phyloP scores from a whole-genome alignment of 2,329 filamentous ascomycete species.

The Fusarium sp. region DNA sequence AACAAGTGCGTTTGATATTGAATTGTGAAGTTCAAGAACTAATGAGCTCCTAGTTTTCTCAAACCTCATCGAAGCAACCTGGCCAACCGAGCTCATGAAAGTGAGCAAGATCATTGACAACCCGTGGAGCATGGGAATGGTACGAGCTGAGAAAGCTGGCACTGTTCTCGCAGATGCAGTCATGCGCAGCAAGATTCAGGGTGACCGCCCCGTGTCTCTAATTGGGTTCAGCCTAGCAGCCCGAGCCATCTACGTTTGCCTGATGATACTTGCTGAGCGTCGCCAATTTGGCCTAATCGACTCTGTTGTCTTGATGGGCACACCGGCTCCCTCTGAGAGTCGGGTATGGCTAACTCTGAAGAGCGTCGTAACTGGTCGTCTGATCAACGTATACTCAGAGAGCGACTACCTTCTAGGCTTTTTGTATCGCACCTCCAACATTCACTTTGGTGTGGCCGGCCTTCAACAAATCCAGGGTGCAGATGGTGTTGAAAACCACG shows the following conservation, averaged over 20 bases:
- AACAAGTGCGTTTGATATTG: slow-evolving; percentile 57
- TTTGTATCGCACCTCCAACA: slow-evolving; percentile 83
- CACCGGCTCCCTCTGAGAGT: slow-evolving; percentile 79
- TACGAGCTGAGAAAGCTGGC: slow-evolving; percentile 79
- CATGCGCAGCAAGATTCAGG: slow-evolving; percentile 80
- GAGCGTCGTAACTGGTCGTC: slow-evolving; percentile 81
- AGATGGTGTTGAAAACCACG: slow-evolving; percentile 74
- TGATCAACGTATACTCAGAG: slow-evolving; percentile 92
- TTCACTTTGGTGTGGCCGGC: slow-evolving; percentile 87
- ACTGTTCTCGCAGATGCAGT: slow-evolving; percentile 83
- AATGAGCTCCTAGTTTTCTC: slow-evolving; percentile 59
- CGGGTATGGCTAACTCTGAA: slow-evolving; percentile 82
- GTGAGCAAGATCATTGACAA: slow-evolving; percentile 83
- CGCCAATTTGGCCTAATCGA: slow-evolving; percentile 89
- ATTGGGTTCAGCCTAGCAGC: slow-evolving; percentile 87
- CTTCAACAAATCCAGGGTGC: slow-evolving; percentile 80
- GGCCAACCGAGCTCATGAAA: slow-evolving; percentile 74
- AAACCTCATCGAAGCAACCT: slow-evolving; percentile 68
- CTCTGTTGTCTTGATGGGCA: slow-evolving; percentile 85
- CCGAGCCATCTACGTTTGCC: slow-evolving; percentile 84
- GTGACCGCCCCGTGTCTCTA: slow-evolving; percentile 83
- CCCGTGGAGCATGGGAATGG: slow-evolving; percentile 81
- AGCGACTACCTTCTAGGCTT: slow-evolving; percentile 92
- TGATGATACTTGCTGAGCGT: slow-evolving; percentile 82
- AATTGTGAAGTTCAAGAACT: neutral